These are phyloP conservation scores for Cystobasidiaceae sp. DNA, from an alignment of 1,284 basidiomycete species.

Conservation along the genomic window DNA sequence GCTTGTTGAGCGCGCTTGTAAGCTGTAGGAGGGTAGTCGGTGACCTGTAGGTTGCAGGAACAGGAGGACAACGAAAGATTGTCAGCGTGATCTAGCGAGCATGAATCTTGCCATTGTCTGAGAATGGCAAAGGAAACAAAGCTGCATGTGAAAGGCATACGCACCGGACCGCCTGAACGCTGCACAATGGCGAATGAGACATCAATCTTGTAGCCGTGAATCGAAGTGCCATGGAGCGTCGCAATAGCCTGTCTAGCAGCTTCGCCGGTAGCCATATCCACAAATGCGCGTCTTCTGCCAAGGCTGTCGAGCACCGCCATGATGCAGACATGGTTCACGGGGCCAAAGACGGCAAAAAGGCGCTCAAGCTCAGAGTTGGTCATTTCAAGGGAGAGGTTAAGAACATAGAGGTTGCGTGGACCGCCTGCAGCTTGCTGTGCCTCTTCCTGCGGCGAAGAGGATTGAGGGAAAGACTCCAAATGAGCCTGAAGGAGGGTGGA, in stretches of 20 bases:
- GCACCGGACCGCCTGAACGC: slow-evolving; percentile 26
- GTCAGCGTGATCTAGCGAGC: not conserved
- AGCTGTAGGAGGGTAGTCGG: slow-evolving; percentile 24
- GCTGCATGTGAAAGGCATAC: not conserved
- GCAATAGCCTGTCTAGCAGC: slow-evolving; percentile 23
- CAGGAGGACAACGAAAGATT: too few relatives aligned
- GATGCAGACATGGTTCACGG: slow-evolving; percentile 30
- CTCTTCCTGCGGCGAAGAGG: slow-evolving; percentile 18
- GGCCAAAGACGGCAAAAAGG: slow-evolving; percentile 26
- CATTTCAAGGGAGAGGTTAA: slow-evolving; percentile 33
- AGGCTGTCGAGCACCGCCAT: slow-evolving; percentile 29
- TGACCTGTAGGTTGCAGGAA: slow-evolving; percentile 3
- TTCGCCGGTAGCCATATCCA: slow-evolving; percentile 30
- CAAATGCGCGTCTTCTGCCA: slow-evolving; percentile 30
- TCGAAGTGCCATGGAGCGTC: slow-evolving; percentile 13
- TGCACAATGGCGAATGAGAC: slow-evolving; percentile 30
- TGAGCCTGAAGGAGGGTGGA: slow-evolving; percentile 13
- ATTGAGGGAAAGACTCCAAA: slow-evolving; percentile 14
- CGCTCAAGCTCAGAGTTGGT: slow-evolving; percentile 23
- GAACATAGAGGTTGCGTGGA: slow-evolving; percentile 31
- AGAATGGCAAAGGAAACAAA: not conserved
- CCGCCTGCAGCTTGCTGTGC: slow-evolving; percentile 24
- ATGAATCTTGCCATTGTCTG: too few relatives aligned
- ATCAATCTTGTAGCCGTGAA: slow-evolving; percentile 29
- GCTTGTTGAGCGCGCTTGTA: slow-evolving; percentile 28